Evolutionary conservation across 2,329 filamentous ascomycete species (phyloP).

Genomic region (Dothiorella sarmentorum): DNA sequence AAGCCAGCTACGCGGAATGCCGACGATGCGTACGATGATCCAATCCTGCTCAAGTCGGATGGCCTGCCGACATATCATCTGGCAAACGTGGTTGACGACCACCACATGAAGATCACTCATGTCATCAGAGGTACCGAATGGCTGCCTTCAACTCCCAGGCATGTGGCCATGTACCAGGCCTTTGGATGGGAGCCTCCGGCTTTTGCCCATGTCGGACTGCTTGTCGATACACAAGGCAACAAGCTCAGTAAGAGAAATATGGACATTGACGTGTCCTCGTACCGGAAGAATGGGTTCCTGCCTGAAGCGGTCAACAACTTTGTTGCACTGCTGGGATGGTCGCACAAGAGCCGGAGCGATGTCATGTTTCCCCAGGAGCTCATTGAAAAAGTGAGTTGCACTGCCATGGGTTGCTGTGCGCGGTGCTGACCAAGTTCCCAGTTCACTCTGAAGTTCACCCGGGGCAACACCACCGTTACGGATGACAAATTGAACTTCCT

Average conservation of each 20-base stretch:
- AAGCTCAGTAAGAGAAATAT: constrained; percentile 77
- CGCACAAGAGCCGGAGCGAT: constrained; percentile 64
- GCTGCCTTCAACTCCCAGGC: constrained; percentile 88
- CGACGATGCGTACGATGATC: constrained; percentile 65
- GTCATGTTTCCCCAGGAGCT: constrained; percentile 69
- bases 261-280: constrained; percentile 58
- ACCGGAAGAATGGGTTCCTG: constrained; percentile 56
- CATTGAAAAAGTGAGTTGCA: constrained; percentile 57
- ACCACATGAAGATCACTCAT: constrained; percentile 92
- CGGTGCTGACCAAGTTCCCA: constrained; percentile 30
- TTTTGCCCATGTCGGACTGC: constrained; percentile 49
- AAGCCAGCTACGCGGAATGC: constrained; percentile 41
- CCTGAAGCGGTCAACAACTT: constrained; percentile 73
- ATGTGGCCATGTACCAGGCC: constrained; percentile 54
- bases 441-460: constrained; percentile 86
- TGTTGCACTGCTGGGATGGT: constrained; percentile 81
- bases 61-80: constrained; percentile 95
- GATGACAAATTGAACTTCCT: constrained; percentile 77
- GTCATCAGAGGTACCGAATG: constrained; percentile 95
- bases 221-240: constrained; percentile 46
- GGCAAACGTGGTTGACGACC: constrained; percentile 94
- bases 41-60: constrained; percentile 86
- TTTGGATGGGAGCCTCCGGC: constrained; percentile 48
- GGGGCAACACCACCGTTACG: constrained; percentile 81
- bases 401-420: too few species aligned